Base-by-base conservation (phyloP, 1,284 basidiomycete species). In the Naganishia albida region DNA sequence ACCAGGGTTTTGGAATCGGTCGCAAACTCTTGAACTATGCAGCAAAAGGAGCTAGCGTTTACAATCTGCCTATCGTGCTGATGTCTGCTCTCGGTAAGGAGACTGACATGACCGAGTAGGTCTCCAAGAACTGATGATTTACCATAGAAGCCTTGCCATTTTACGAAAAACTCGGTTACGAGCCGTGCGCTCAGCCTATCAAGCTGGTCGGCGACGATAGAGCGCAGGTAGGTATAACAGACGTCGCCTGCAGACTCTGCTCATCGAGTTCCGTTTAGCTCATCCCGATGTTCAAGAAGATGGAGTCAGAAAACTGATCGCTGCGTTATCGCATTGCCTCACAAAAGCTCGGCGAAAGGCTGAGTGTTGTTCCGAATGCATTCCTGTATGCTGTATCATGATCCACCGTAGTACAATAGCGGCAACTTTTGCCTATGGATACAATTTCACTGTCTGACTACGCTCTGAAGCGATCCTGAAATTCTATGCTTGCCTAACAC, bases 1-100 rank as follows among this genome's bases (percentile, higher is more conserved):
- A 18, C 16, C 57, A 60, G 18, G 26, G 28, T 23, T 42, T 23
- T 10, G 57, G 57, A 50, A 38, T 60, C 34, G 57, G 57, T 49
- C 57, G 57, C 46, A 60, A 50, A 38, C 46, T 60, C 12, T 26
- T 60, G 46, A 23, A 40, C 4, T 60, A 60, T 30, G 49, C 56
- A 15, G 25, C 25, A 7, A 60, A 50, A n/a, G 57, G 30, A 3
- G 38, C 57, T 25, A 28, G 38, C 4, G 10, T 16, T 23, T 60
- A 50, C 34, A 25, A 40, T n/a, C n/a, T 60, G 7, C 57, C 57
- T 12, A 28, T 60, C 46, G 46, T 28, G 25, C 39, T 60, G 48
- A 40, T 30, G 20, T 30, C 46, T 8, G 57, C 46, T 26, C 46
- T 30, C 39, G 57, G 57, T 26, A 25, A 34, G 46, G 26, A 8